Evolutionary conservation across 805 yeast genomes (phyloP).

Genomic region (Candida taoyuanica): DNA sequence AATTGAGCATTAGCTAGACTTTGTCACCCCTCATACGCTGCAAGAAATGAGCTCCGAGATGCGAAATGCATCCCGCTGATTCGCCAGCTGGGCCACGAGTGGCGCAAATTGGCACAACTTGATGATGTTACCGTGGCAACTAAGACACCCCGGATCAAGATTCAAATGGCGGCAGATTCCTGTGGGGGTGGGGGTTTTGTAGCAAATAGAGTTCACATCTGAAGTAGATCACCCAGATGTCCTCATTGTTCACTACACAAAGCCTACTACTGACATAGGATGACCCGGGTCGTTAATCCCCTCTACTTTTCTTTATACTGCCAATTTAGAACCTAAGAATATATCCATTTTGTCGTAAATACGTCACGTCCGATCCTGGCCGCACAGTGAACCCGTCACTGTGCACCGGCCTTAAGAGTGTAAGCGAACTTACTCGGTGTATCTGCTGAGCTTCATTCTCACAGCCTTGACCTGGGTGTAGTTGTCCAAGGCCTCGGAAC

Average conservation of each 20-base stretch:
- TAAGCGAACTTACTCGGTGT: conserved; percentile 7
- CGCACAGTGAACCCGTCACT: background rate
- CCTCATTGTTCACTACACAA: too few relatives aligned
- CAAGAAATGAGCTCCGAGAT: too few relatives aligned
- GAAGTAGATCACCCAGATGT: too few relatives aligned
- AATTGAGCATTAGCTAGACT: background rate
- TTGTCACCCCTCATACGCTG: too few relatives aligned
- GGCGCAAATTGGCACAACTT: conserved; percentile 1
- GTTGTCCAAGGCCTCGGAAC: conserved; percentile 59
- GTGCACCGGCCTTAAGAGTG: too few relatives aligned
- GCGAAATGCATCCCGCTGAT: background rate
- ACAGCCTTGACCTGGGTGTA: conserved; percentile 65
- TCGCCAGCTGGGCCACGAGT: background rate
- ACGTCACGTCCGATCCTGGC: background rate
- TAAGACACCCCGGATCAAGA: background rate
- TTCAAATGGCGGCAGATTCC: too few relatives aligned
- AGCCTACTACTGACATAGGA: too few relatives aligned
- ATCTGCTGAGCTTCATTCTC: conserved; percentile 40
- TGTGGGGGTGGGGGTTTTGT: too few relatives aligned
- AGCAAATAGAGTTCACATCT: too few relatives aligned
- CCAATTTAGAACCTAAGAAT: background rate
- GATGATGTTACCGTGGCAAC: background rate
- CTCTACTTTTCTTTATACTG: too few relatives aligned
- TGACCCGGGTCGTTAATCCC: too few relatives aligned
- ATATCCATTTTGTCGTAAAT: background rate